Percentiles rank a stretch among this genome's conserved stretches.
These are phyloP conservation scores for Magnolia changhungtana DNA, from an alignment of 164 flowering plant species.

Conservation along the genomic window DNA sequence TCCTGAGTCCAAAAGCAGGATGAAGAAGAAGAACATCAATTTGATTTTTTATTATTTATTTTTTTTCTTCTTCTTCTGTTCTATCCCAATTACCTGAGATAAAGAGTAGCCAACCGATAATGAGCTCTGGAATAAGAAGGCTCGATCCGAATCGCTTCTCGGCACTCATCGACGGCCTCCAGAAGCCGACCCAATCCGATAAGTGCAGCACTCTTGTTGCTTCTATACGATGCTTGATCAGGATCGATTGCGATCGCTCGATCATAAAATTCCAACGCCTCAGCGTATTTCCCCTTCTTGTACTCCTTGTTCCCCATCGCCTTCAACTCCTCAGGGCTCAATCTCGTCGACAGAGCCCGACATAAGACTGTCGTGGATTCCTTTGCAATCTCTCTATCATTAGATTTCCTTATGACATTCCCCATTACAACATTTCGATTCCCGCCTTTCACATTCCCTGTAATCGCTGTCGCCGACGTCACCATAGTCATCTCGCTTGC, in stretches of 20 bases:
- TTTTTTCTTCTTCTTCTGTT: too few relatives aligned
- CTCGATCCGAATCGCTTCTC: slow-evolving; percentile 63
- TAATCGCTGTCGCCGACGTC: background rate
- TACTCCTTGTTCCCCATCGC: slow-evolving; percentile 75
- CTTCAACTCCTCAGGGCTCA: slow-evolving; percentile 62
- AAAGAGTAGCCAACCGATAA: slow-evolving; percentile 59
- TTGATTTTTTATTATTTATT: background rate
- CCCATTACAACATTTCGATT: slow-evolving; percentile 39
- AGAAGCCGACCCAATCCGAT: slow-evolving; percentile 57
- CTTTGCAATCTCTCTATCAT: slow-evolving; percentile 19
- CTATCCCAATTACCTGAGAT: slow-evolving; percentile 44
- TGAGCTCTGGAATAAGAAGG: slow-evolving; percentile 74
- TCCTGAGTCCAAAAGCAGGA: background rate
- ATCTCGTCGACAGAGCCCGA: slow-evolving; percentile 37
- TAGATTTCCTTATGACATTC: slow-evolving; percentile 41
- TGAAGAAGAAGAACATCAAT: background rate
- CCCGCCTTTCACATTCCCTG: slow-evolving; percentile 9
- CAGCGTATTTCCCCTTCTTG: slow-evolving; percentile 60
- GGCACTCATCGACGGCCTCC: slow-evolving; percentile 66
- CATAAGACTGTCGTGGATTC: slow-evolving; percentile 27
- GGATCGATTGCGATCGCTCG: slow-evolving; percentile 64
- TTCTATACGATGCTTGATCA: slow-evolving; percentile 46
- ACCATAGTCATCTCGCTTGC: slow-evolving; percentile 24
- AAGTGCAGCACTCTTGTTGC: slow-evolving; percentile 78
- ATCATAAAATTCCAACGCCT: slow-evolving; percentile 68